Conservation (phyloP, 2,329 filamentous ascomycete species). For the Blumeria hordei region DNA sequence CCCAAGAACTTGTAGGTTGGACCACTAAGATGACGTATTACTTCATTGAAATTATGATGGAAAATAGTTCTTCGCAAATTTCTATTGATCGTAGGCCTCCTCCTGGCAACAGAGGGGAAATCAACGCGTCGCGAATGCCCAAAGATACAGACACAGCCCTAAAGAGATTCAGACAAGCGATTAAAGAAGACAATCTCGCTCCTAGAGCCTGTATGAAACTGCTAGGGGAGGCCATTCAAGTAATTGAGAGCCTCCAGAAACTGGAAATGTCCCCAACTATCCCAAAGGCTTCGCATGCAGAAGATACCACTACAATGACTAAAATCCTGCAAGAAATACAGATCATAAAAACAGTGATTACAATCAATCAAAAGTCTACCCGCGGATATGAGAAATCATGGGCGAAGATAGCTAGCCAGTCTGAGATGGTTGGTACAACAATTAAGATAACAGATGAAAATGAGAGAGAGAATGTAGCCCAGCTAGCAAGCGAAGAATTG, state of each 20-base stretch:
- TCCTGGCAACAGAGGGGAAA: not conserved
- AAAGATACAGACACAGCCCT: not conserved
- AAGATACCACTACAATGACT: not conserved
- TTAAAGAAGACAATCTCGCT: not conserved
- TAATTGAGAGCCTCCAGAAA: not conserved
- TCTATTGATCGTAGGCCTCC: too few relatives aligned
- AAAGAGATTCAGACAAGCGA: not conserved
- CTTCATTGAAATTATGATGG: too few relatives aligned
- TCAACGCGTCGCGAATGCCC: not conserved
- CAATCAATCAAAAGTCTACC: not conserved
- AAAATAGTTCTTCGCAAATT: too few relatives aligned
- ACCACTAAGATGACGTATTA: too few relatives aligned
- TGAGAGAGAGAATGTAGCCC: not conserved
- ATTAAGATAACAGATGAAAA: not conserved
- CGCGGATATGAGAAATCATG: not conserved
- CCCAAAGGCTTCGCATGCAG: not conserved
- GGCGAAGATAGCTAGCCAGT: not conserved
- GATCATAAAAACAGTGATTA: not conserved
- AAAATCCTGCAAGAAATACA: not conserved
- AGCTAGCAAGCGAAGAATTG: not conserved
- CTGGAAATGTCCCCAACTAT: not conserved
- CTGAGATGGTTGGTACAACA: not conserved
- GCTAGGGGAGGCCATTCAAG: not conserved
- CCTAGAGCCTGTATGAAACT: not conserved
- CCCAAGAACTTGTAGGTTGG: too few relatives aligned